phyloP scores from a whole-genome alignment of 768 basidiomycete species.

The Phylloporus sp. region DNA sequence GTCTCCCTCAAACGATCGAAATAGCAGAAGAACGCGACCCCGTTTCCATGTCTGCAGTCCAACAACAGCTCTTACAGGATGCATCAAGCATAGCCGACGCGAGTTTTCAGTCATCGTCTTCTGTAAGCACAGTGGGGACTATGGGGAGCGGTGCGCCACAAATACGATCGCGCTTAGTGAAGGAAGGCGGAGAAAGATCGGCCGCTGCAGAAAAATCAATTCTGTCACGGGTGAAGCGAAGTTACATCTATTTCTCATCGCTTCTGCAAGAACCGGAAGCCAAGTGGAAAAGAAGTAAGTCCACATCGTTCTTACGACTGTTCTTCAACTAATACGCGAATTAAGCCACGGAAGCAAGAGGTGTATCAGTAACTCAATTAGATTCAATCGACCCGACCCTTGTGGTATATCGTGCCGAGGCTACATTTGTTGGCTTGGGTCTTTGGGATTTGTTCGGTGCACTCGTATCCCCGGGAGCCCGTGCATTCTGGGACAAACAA shows the following conservation, averaged over 20 bases:
- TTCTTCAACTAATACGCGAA: constrained; percentile 4
- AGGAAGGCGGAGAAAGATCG: constrained; percentile 43
- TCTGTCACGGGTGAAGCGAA: constrained; percentile 80
- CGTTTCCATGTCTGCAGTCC: constrained; percentile 39
- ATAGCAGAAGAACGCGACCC: constrained; percentile 67
- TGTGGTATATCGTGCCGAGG: constrained; percentile 94
- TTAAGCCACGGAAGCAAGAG: constrained; percentile 76
- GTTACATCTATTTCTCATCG: constrained; percentile 98
- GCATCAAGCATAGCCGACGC: constrained; percentile 63
- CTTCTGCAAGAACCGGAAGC: constrained; percentile 96
- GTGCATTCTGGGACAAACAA: constrained; percentile 83
- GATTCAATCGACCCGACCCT: constrained; percentile 97
- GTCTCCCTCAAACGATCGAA: constrained; percentile 66
- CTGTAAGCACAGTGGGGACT: constrained; percentile 49
- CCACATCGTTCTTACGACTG: neutral
- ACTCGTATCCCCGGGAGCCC: constrained; percentile 81
- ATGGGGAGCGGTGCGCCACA: constrained; percentile 34
- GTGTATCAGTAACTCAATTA: constrained; percentile 92
- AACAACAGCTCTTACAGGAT: constrained; percentile 60
- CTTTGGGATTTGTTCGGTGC: constrained; percentile 93
- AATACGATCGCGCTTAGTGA: constrained; percentile 32
- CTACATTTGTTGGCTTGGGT: constrained; percentile 93
- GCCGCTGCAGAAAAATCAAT: constrained; percentile 76
- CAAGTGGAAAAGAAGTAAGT: constrained; percentile 89
- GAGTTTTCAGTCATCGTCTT: constrained; percentile 66